Evolutionary conservation across 1,284 basidiomycete species (phyloP).

Genomic region (Somion occarium): DNA sequence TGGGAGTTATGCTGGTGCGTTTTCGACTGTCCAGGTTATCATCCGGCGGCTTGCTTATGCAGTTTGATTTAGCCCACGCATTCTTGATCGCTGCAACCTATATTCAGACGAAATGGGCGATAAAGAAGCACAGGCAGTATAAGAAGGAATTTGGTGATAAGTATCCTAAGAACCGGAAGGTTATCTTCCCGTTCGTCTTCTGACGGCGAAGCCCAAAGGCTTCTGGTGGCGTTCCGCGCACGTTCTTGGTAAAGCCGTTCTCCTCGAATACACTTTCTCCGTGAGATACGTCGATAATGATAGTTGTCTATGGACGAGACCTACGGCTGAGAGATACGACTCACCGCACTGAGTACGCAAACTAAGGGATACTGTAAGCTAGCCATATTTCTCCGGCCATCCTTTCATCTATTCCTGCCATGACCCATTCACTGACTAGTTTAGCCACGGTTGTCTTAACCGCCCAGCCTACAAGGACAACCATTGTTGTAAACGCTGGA

Average conservation of each 20-base stretch:
- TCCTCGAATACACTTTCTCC: not conserved
- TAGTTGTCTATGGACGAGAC: not conserved
- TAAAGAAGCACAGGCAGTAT: conserved; percentile 89
- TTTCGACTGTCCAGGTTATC: not conserved
- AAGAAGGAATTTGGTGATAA: conserved; percentile 90
- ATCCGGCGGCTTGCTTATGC: not conserved
- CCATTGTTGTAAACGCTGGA: conserved; percentile 71
- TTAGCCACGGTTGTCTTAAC: conserved; percentile 62
- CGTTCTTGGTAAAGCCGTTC: not conserved
- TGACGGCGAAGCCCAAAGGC: too few relatives aligned
- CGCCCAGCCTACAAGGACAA: conserved; percentile 76
- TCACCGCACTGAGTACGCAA: not conserved
- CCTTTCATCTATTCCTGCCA: conserved; percentile 40
- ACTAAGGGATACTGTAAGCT: conserved; percentile 72
- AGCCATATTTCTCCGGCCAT: conserved; percentile 58
- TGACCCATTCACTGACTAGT: conserved; percentile 60
- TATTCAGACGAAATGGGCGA: conserved; percentile 88
- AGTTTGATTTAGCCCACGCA: conserved; percentile 49
- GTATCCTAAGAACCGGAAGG: conserved; percentile 74
- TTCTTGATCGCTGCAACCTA: conserved; percentile 68
- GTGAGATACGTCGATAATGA: not conserved
- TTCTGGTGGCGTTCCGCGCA: not conserved
- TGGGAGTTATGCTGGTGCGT: conserved; percentile 70
- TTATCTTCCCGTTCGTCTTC: conserved; percentile 75
- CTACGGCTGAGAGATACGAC: not conserved